Base-by-base conservation (phyloP, 1,284 basidiomycete genomes). In the Mycena citricolor region DNA sequence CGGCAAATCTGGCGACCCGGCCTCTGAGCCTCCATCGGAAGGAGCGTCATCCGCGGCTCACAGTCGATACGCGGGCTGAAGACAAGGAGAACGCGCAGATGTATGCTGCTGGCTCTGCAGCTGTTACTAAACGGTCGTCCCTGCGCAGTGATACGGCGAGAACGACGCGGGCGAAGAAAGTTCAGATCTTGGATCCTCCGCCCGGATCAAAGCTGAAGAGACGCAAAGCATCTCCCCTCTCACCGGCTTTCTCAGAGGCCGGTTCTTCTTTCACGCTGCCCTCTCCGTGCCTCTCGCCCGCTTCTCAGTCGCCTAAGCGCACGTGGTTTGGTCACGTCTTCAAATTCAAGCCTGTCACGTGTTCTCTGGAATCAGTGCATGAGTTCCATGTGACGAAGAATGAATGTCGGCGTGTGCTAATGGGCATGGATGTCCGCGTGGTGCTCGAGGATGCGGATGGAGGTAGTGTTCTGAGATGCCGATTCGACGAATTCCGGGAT, bases 261-360 rank as follows among this genome's bases (percentile, higher is more conserved):
- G 62, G 67, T 20, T 73, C 71, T 13, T 75, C 61, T 23, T 59
- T 62, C 44, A 54, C 58, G 12, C 46, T 59, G 4, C 58, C 66
- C 13, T 53, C 70, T 39, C 65, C 70, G 11, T 66, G 66, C 41
- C 65, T 69, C 21, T 62, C 69, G 17, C 60, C 65, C 14, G 59
- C 58, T 40, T 59, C 70, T 14, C 65, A 73, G 11, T 69, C 73
- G 4, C 79, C 78, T 7, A 88, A 86, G 62, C 80, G 86, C 36
- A 82, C 80, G 45, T 97, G 94, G 94, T 83, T 98, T 54, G 81
- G 83, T 40, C 88, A 86, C 52, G 76, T 97, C 34, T 95, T 97
- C 77, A 87, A 83, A 60, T 86, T 90, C 72, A 90, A 86, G 59
- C 82, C 89, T 0, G 71, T 79, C 13, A 75, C 71, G 12, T 83